Percentiles rank a stretch among this genome's conserved stretches.
Conservation (phyloP, 768 basidiomycete genomes). For the Mycena floridula region DNA sequence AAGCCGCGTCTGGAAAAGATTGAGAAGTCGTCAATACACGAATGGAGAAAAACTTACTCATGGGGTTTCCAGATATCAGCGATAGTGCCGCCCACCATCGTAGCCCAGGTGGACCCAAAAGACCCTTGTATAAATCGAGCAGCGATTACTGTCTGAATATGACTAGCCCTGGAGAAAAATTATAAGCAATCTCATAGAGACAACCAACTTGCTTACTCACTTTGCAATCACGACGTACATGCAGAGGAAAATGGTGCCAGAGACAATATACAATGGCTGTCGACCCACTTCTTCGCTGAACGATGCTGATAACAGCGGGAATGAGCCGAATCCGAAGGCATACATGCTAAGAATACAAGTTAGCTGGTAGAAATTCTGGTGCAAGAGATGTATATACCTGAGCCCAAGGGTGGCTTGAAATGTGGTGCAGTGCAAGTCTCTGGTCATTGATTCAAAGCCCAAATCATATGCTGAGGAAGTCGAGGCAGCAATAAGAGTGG, state of each 20-base stretch:
- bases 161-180: constrained; percentile 26
- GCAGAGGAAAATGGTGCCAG: constrained; percentile 39
- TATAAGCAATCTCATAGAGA: neutral
- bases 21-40: neutral
- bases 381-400: too few relatives aligned
- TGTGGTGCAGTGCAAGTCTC: constrained; percentile 36
- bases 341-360: constrained; percentile 34
- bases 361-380: too few relatives aligned
- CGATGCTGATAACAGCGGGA: constrained; percentile 61
- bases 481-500: constrained; percentile 44
- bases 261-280: constrained; percentile 50
- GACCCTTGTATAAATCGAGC: constrained; percentile 62
- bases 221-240: constrained; percentile 45
- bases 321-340: constrained; percentile 53
- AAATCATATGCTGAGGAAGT: constrained; percentile 46
- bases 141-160: constrained; percentile 59
- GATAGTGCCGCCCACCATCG: constrained; percentile 72
- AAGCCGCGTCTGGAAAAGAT: constrained; percentile 51
- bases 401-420: constrained; percentile 43
- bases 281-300: constrained; percentile 73
- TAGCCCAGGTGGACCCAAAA: constrained; percentile 63
- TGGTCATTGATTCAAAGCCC: constrained; percentile 53
- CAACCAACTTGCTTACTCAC: constrained; percentile 22
- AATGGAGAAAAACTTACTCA: constrained; percentile 35
- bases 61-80: constrained; percentile 62